Percentiles rank a stretch among this genome's conserved stretches.
Evolutionary conservation across 2,329 filamentous ascomycete species (phyloP).

Genomic region (Aspergillus quadrilineatus): DNA sequence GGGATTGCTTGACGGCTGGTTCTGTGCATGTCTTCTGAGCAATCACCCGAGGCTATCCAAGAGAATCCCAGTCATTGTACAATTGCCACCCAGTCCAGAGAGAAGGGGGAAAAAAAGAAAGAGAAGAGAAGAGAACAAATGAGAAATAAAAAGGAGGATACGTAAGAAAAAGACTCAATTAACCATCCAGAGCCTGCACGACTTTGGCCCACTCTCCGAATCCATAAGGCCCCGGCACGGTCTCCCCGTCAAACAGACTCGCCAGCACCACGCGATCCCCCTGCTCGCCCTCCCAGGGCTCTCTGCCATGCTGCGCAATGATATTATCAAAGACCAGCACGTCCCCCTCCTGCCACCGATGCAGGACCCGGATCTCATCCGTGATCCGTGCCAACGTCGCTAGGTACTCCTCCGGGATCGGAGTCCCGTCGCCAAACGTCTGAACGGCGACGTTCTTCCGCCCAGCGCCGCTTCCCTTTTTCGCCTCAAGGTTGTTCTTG

Average conservation of each 20-base stretch:
- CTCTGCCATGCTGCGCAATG: conserved; percentile 50
- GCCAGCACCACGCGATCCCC: conserved; percentile 48
- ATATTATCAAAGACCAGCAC: conserved; percentile 52
- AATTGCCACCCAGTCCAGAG: too few species aligned
- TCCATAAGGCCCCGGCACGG: conserved; percentile 47
- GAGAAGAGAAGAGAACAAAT: too few species aligned
- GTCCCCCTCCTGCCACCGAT: conserved; percentile 50
- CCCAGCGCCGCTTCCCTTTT: conserved; percentile 16
- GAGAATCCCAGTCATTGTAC: too few species aligned
- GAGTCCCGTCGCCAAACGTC: conserved; percentile 48
- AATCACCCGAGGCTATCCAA: too few species aligned
- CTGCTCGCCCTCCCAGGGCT: conserved; percentile 51
- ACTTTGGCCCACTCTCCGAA: conserved; percentile 49
- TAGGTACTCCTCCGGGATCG: conserved; percentile 49
- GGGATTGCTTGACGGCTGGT: too few species aligned
- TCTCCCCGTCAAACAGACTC: conserved; percentile 49
- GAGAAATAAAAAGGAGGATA: too few species aligned
- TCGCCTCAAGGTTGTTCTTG: conserved; percentile 34
- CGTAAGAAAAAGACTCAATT: not conserved
- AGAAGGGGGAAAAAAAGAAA: too few species aligned
- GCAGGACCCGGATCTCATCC: conserved; percentile 51
- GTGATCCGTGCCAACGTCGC: conserved; percentile 46
- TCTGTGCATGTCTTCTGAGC: too few species aligned
- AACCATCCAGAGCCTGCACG: conserved; percentile 43
- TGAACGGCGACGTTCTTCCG: conserved; percentile 40